Evolutionary conservation across 257 asterid genomes (phyloP), one percentile per base, ranked within the genome.

Genomic region (Solanum etuberosum): DNA sequence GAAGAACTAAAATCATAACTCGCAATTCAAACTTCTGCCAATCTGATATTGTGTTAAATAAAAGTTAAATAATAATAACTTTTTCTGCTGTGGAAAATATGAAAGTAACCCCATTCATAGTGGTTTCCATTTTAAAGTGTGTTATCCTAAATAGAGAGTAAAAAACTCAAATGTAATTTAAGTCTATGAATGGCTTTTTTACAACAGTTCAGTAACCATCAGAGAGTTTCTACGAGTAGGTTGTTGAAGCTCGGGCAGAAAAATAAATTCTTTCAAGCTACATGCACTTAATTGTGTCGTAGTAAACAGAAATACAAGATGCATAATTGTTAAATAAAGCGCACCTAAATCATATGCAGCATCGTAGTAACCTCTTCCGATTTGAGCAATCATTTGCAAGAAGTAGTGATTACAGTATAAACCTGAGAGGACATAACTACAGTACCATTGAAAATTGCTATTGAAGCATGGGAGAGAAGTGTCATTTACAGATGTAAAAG

Each of bases 361-460:
- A 90, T 93, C 98, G 71, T 91, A 93, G 90, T 92, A 91, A 74
- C 99, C 99, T 89, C 94, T 92, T 83, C 98, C 97, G 37, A 94
- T 93, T 86, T 95, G 95, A 87, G 98, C 94, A 89, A 96, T 97
- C 97, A 92, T 93, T 94, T 94, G 95, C 90, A 96, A 87, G 93
- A 96, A 96, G 93, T 95, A 95, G 86, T 95, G 98, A 68, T 96
- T 96, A 92, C 99, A 95, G 82, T 90, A 94, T 43, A 88, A 88
- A 88, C 99, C 99, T 96, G 90, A 65, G 59, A 72, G 81, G 32
- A 34, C 48, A 72, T 72, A 34, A 21, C 35, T 20, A 73, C 37
- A 73, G 82, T 37, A 32, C 34, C 4, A 34, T 76, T n/a, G 83
- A 76, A 54, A 42, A 77, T 42, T 9, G 14, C 37, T 46, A 77